Evolutionary conservation across 1,284 basidiomycete genomes (phyloP), one percentile per base, ranked within the genome.

Genomic region (Leucoagaricus sp.): DNA sequence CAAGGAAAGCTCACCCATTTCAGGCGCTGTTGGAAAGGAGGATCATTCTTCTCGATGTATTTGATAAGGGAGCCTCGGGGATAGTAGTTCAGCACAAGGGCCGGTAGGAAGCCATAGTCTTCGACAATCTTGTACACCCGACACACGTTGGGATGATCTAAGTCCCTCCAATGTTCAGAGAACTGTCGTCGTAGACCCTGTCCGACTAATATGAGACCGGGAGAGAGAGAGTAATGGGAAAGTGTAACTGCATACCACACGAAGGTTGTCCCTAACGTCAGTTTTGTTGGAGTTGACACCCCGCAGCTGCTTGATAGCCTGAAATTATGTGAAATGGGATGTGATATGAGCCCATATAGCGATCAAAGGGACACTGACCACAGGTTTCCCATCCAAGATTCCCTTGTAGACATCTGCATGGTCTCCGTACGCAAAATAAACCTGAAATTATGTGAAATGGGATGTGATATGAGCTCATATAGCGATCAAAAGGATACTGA

Each of bases 281-380:
- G 44, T 33, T 46, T 61, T 61, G 49, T 50, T 54, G 3, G 53
- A 50, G 3, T 59, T 60, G n/a, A 61, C 66, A 10, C 64, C 65
- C 17, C 65, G 60, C 21, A 66, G 26, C 12, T 60, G 57, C 41
- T 65, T 65, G 6, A 66, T 58, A 4, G 51, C 61, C 64, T 65
- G 31, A 23, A 15, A 12, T 8, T 31, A n/a, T n/a, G n/a, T n/a
- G n/a, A n/a, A n/a, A n/a, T n/a, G n/a, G n/a, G n/a, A n/a, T n/a
- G n/a, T n/a, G n/a, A n/a, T n/a, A n/a, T n/a, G 2, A 19, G 17
- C 40, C 15, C 17, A 4, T 25, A n/a, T 4, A 12, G 46, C 26
- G 31, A 15, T 4, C 17, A 4, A 25, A 17, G 31, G 8, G 31
- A 15, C 8, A 29, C 15, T 15, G 4, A 15, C 17, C 36, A 47